Base-by-base conservation (phyloP, 2,329 filamentous ascomycete species). In the Xylaria sp. region DNA sequence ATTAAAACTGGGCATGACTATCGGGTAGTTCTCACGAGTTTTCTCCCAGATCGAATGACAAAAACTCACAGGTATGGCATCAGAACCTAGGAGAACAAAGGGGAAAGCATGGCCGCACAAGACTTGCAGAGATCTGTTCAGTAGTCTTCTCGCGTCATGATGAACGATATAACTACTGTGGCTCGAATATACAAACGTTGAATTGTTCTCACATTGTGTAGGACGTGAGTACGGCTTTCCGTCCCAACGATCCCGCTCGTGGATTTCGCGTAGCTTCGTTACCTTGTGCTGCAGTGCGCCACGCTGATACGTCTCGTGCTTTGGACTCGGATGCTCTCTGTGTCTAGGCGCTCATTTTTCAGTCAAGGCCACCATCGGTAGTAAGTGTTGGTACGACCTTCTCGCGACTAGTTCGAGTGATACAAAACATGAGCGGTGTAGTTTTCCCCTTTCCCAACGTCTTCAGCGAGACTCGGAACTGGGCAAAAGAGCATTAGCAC, bases 391-490 rank as follows among this genome's bases (percentile, higher is more conserved):
- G 64, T 69, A 25, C 33, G 49, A 65, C 56, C 13, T 52, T n/a
- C 12, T 64, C 54, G 28, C 8, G 58, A 64, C 62, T 62, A 12
- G 46, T 43, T 55, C 62, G 48, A 52, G 65, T 68, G 33, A 60
- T 62, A 70, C 65, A 25, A 33, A 31, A 51, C 28, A 60, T 48
- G 39, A 65, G 68, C 68, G 68, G 62, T 65, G 68, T 59, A 48
- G 6, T 20, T 58, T 12, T 56, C 18, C 55, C 46, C 43, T 18
- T 51, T 60, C 39, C 60, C 15, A 28, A 46, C 20, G 28, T 64
- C 57, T 33, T 31, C 9, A 8, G 13, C n/a, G 8, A 61, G n/a
- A 56, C 23, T 59, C 33, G 23, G 36, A 31, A 55, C 13, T n/a
- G 25, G 33, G 36, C 20, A 28, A 41, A 52, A 18, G 25, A 36